Base-by-base conservation (phyloP, 2,329 filamentous ascomycete genomes). In the Scleromitrula shiraiana region DNA sequence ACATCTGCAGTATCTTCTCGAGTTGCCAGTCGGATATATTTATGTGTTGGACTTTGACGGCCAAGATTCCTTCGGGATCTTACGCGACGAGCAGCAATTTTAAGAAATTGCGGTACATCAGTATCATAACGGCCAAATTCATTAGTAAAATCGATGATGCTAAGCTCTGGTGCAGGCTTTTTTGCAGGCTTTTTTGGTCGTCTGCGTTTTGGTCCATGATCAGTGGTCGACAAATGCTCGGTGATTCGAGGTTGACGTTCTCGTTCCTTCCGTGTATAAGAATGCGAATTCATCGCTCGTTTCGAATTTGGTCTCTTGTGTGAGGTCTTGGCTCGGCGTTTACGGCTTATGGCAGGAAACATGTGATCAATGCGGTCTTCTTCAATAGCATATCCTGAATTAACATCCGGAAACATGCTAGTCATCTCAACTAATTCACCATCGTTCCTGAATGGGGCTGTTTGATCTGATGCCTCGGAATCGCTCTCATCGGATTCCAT, bases 1-100 rank as follows among this genome's bases (percentile, higher is more conserved):
- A 72, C 78, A 59, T 83, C 80, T 15, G 78, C 53, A 50, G 81
- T 78, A 57, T 83, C 80, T 53, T 68, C 67, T n/a, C 77, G 72
- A 24, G 70, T 80, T 19, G 76, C 77, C n/a, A 84, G 66, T 48
- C 73, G 70, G 51, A 84, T 79, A n/a, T 67, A 62, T 58, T 83
- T 84, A 36, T 59, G 68, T 0, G 65, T 65, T 1, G 77, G 78
- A 46, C 72, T 80, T 6, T 74, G 69, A 58, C 75, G 74, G 14
- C 80, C 80, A 53, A 73, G 67, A 10, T 70, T 68, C 22, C 53
- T 58, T 27, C 69, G 71, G 43, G 63, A 68, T 46, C 66, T 73
- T 4, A 72, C 78, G 44, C 76, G 70, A 14, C 80, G 76, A 36
- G 77, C 78, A 42, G 80, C 80, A 57, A 84, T 71, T 50, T 71